These are phyloP conservation scores for Hymenoscyphus repandus DNA, from an alignment of 2,329 filamentous ascomycete genomes.

Conservation along the genomic window DNA sequence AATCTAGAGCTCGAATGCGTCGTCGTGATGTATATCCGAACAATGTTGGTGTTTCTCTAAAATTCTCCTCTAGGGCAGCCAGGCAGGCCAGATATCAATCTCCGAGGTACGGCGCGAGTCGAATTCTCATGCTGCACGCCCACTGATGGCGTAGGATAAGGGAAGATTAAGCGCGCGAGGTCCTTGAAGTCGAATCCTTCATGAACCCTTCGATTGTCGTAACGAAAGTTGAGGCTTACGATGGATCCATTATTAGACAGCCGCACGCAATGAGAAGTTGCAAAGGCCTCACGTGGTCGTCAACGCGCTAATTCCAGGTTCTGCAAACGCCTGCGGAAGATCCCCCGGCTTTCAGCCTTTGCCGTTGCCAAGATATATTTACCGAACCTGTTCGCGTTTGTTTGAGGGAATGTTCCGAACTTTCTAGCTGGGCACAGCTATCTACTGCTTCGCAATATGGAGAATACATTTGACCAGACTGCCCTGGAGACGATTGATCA, in stretches of 20 bases:
- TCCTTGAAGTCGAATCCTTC: not conserved
- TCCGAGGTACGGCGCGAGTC: not conserved
- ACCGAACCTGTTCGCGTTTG: not conserved
- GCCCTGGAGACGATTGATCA: conserved; percentile 30
- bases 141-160: not conserved
- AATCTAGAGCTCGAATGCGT: not conserved
- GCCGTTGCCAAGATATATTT: too few relatives aligned
- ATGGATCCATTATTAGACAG: not conserved
- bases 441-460: conserved; percentile 16
- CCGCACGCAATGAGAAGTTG: too few relatives aligned
- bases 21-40: not conserved
- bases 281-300: too few relatives aligned
- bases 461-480: conserved; percentile 28
- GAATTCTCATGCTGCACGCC: conserved; percentile 1
- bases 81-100: conserved; percentile 3
- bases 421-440: not conserved
- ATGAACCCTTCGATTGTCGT: not conserved
- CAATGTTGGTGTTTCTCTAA: not conserved
- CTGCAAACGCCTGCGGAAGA: not conserved
- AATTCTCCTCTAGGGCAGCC: not conserved
- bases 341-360: not conserved
- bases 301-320: not conserved
- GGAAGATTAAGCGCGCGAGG: too few relatives aligned
- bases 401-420: not conserved
- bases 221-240: not conserved